A percentile compares a stretch with the other conserved stretches of the same genome.
Conservation (phyloP, 306 rosid species). For the Fagus crenata region DNA sequence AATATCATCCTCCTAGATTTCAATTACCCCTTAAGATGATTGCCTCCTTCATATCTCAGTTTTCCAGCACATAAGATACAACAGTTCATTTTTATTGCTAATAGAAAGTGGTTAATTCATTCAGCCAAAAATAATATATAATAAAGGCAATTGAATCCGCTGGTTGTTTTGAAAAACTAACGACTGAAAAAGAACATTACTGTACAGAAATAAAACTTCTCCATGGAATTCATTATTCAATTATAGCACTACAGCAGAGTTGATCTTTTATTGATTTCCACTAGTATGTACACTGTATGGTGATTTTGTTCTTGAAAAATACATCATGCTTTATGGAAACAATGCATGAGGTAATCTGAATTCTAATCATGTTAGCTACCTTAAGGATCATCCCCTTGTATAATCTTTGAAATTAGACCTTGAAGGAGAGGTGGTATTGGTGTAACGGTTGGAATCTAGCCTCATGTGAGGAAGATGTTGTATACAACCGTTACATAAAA, state of each 20-base stretch:
- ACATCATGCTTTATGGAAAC: conserved; percentile 12
- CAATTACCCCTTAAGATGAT: not conserved
- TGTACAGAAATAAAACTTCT: not conserved
- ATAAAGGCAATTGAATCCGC: no score
- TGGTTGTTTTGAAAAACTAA: not conserved
- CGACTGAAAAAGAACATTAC: not conserved
- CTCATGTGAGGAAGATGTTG: no score
- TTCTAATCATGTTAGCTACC: conserved; percentile 15
- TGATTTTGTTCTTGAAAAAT: conserved; percentile 25
- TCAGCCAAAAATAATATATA: no score
- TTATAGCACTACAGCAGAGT: conserved; percentile 25
- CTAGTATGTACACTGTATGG: conserved; percentile 27
- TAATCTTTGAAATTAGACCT: conserved; percentile 24
- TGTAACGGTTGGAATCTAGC: no score
- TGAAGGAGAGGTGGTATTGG: not conserved
- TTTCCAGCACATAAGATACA: not conserved
- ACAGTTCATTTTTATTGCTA: not conserved
- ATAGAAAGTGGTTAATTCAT: not conserved
- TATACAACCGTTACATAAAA: no score
- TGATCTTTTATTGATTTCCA: conserved; percentile 19
- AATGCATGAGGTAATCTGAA: conserved; percentile 21
- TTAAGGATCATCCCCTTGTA: conserved; percentile 19
- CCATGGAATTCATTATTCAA: conserved; percentile 8
- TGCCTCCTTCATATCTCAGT: not conserved
- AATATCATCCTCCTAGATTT: not conserved